Base-by-base conservation (phyloP, 495 filamentous ascomycete genomes). In the Neurospora cerealis region DNA sequence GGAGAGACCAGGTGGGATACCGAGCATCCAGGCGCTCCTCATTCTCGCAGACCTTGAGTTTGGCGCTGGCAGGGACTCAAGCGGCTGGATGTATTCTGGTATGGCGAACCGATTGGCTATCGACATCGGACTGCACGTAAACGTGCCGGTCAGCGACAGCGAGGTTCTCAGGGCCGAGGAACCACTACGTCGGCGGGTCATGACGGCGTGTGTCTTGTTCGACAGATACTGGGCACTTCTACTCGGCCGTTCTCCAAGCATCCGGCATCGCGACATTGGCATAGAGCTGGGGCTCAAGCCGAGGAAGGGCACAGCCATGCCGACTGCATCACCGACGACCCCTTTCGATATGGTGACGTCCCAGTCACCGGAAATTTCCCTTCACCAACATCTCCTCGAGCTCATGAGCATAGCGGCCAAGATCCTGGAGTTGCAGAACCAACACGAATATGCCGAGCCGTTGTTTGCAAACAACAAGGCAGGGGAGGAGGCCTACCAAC, bases 41-140 rank as follows among this genome's bases (percentile, higher is more conserved):
- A 73, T 88, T 24, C 74, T 88, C 2, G 85, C 85, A 13, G 86
- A 88, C 72, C 75, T 87, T n/a, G 87, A 88, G 75, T 85, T 82
- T 42, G 83, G 83, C 36, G 84, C 85, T 37, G 86, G 86, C 8
- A 75, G 86, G 71, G 87, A 88, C 69, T 84, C 83, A 70, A 75
- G 83, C 4, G 87, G 87, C 11, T 87, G 87, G 86, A 83, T 88
- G 78, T 87, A 87, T 76, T 80, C 82, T 41, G 83, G 83, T 84
- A 75, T 36, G 79, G 87, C 87, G 10, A 85, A 83, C 71, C 83
- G 85, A 19, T 77, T 87, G 3, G 83, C 84, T 5, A 85, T 86
- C 69, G 86, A 87, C 73, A 83, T 88, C 32, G 86, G 87, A 0
- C 78, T 88, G 0, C 85, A 88, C 71, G 78, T 86, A 39, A 81